These are phyloP conservation scores for Neofusicoccum laricinum DNA, from an alignment of 2,329 filamentous ascomycete genomes.

Conservation along the genomic window DNA sequence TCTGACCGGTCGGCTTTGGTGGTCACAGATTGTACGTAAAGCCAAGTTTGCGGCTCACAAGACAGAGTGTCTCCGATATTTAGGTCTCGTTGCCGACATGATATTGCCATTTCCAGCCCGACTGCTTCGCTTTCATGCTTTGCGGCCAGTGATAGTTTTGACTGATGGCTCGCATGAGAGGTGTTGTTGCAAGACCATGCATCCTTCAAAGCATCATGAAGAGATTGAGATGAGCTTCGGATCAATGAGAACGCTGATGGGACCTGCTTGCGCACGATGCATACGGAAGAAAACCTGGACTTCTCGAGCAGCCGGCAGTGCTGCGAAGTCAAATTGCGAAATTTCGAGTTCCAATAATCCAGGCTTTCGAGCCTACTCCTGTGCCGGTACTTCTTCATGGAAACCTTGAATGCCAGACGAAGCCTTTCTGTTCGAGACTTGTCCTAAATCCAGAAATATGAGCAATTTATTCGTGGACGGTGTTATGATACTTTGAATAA, in stretches of 20 bases:
- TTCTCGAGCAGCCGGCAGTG: conserved; percentile 3
- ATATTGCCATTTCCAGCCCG: conserved; percentile 26
- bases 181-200: conserved; percentile 24
- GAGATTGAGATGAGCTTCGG: conserved; percentile 21
- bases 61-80: not conserved
- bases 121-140: conserved; percentile 21
- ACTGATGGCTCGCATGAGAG: conserved; percentile 22
- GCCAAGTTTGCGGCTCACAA: conserved; percentile 23
- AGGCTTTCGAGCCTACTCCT: conserved; percentile 13
- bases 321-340: conserved; percentile 10
- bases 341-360: conserved; percentile 15
- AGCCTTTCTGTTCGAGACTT: not conserved
- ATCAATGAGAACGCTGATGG: conserved; percentile 17
- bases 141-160: conserved; percentile 26
- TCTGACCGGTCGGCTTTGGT: too few species aligned
- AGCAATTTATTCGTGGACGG: too few species aligned
- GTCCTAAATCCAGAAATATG: not conserved
- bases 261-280: not conserved
- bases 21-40: conserved; percentile 25
- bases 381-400: conserved; percentile 15
- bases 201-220: conserved; percentile 24
- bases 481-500: too few species aligned
- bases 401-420: conserved; percentile 13
- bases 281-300: conserved; percentile 8
- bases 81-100: conserved; percentile 19